Percentiles rank a stretch among this genome's conserved stretches.
Evolutionary conservation across 192 early-diverging fungal genomes (phyloP).

Genomic region (Funneliformis geosporum): DNA sequence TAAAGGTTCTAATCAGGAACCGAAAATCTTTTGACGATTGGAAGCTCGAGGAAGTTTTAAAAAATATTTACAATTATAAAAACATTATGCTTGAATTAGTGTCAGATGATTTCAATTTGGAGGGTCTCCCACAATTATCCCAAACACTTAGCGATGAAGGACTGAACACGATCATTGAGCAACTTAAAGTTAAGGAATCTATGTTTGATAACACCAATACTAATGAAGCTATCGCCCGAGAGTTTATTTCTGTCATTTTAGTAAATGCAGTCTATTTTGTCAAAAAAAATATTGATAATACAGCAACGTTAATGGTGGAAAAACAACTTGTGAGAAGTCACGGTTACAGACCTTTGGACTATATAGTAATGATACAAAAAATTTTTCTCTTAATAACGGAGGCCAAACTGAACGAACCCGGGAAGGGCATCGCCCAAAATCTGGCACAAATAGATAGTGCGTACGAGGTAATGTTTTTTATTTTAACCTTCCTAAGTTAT

Average conservation of each 20-base stretch:
- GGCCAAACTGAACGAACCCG: slow-evolving; percentile 8
- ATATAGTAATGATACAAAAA: slow-evolving; percentile 6
- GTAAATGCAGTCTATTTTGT: background rate
- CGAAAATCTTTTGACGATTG: too few relatives aligned
- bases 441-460: slow-evolving; percentile 26
- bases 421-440: slow-evolving; percentile 27
- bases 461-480: slow-evolving; percentile 7
- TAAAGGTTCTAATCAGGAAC: too few relatives aligned
- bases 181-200: background rate
- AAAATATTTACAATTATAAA: too few relatives aligned
- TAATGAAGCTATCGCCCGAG: slow-evolving; percentile 8
- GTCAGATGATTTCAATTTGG: too few relatives aligned
- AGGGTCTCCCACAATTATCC: too few relatives aligned
- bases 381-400: slow-evolving; percentile 8
- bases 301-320: slow-evolving; percentile 1
- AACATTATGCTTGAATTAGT: too few relatives aligned
- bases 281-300: background rate
- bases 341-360: slow-evolving; percentile 30
- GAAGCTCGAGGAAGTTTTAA: too few relatives aligned
- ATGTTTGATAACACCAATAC: background rate
- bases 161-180: background rate
- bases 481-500: too few relatives aligned
- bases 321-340: slow-evolving; percentile 10
- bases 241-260: slow-evolving; percentile 15
- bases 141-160: too few relatives aligned